Evolutionary conservation across 768 basidiomycete species (phyloP), one percentile per base, ranked within the genome.

Genomic region (Amanita thiersii): DNA sequence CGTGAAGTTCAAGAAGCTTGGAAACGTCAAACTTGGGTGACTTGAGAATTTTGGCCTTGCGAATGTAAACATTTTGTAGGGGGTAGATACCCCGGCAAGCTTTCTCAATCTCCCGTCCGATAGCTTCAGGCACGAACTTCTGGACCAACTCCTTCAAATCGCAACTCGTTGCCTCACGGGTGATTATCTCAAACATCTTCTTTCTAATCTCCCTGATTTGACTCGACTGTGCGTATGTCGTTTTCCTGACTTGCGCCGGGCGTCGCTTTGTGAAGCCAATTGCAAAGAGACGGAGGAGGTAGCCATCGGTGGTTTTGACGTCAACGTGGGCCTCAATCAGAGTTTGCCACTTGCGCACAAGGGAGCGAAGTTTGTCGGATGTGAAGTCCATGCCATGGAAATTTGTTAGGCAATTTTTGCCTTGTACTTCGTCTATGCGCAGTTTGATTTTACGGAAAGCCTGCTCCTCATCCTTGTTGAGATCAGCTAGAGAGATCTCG

Each of bases 341-440:
- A 14, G 94, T 81, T 70, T 98, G 96, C 96, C 96, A 99, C 71
- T 98, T 99, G 65, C 94, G 89, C 55, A 99, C 96, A 59, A 99
- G 92, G 38, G 96, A 98, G 44, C 96, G 92, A 52, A 98, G 84
- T 70, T 98, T 98, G 81, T 99, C 96, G 45, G 94, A 96, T 48
- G 96, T 98, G 73, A 99, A 97, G 72, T 94, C 90, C 94, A 99
- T 98, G 63, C 96, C 96, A 68, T 94, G 87, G 88, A 99, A 99
- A 69, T 93, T 94, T 64, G 96, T 98, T 43, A 98, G 77, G 75
- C 92, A 96, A 76, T 91, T 96, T 76, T 93, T 94, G 71, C 96
- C 96, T 70, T 96, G 86, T 46, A 90, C 74, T 58, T 92, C 89
- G 61, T 97, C 93, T 58, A 98, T 77, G 59, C 92, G 88, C 64